Percentiles rank a stretch among this genome's conserved stretches.
These are phyloP conservation scores for Phlebopus sp. DNA, from an alignment of 1,284 basidiomycete species.

Conservation along the genomic window DNA sequence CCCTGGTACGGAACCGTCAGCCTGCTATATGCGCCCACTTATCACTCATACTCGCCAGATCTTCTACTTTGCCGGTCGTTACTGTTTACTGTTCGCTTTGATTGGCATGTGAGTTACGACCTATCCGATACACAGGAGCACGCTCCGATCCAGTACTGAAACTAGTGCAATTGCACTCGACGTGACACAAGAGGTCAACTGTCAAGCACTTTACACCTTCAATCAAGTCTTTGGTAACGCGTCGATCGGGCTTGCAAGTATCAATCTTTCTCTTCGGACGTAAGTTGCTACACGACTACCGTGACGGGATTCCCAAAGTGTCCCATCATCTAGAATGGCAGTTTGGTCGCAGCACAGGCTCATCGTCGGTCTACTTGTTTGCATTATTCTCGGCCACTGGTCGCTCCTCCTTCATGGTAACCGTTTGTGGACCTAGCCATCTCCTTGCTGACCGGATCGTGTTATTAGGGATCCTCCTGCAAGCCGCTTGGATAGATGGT, in stretches of 20 bases:
- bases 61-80: constrained; percentile 75
- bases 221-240: constrained; percentile 70
- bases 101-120: constrained; percentile 60
- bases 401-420: constrained; percentile 70
- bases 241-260: constrained; percentile 52
- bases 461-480: constrained; percentile 52
- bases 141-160: neutral
- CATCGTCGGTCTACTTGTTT: constrained; percentile 52
- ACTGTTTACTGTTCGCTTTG: constrained; percentile 63
- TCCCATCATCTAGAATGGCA: constrained; percentile 49
- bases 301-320: neutral
- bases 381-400: constrained; percentile 73
- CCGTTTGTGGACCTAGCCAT: constrained; percentile 7
- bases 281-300: constrained; percentile 32
- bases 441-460: constrained; percentile 1
- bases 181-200: constrained; percentile 31
- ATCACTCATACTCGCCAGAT: constrained; percentile 37
- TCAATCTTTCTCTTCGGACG: constrained; percentile 54
- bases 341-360: constrained; percentile 65
- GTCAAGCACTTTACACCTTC: constrained; percentile 61
- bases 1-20: constrained; percentile 44
- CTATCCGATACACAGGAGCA: neutral
- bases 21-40: neutral
- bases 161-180: constrained; percentile 30
- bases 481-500: constrained; percentile 51